Evolutionary conservation across 371 early-diverging fungal species (phyloP).

Genomic region (Mucor plumbeus): DNA sequence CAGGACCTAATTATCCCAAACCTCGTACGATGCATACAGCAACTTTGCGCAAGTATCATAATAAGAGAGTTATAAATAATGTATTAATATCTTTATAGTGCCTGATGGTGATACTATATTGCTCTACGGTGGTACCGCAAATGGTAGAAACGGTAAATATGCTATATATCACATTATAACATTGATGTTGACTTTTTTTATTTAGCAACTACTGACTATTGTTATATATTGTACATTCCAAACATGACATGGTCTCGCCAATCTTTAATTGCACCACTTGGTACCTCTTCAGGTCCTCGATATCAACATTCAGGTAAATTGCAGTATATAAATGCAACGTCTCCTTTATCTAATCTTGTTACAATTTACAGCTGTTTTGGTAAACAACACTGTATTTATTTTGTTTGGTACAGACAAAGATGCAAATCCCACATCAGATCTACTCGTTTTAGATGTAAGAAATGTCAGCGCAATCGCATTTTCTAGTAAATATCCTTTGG

Average conservation of each 20-base stretch:
- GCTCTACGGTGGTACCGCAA: no score
- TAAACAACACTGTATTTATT: not conserved
- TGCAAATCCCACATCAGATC: not conserved
- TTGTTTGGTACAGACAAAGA: not conserved
- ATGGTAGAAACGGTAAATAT: no score
- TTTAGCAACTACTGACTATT: not conserved
- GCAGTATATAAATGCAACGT: not conserved
- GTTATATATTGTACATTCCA: not conserved
- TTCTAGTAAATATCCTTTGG: not conserved
- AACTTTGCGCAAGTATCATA: no score
- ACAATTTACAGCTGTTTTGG: slow-evolving; percentile 1
- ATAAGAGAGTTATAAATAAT: no score
- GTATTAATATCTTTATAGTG: no score
- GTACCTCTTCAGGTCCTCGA: not conserved
- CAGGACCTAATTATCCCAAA: no score
- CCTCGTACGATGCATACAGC: no score
- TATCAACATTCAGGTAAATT: slow-evolving; percentile 1
- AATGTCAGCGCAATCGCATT: not conserved
- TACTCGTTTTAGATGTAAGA: slow-evolving; percentile 1
- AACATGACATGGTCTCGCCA: not conserved
- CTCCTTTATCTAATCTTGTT: not conserved
- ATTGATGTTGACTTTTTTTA: no score
- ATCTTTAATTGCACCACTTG: not conserved
- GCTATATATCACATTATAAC: no score
- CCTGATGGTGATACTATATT: no score